Conservation (phyloP, 2,329 filamentous ascomycete species). For the Phyllosticta citrichinensis region DNA sequence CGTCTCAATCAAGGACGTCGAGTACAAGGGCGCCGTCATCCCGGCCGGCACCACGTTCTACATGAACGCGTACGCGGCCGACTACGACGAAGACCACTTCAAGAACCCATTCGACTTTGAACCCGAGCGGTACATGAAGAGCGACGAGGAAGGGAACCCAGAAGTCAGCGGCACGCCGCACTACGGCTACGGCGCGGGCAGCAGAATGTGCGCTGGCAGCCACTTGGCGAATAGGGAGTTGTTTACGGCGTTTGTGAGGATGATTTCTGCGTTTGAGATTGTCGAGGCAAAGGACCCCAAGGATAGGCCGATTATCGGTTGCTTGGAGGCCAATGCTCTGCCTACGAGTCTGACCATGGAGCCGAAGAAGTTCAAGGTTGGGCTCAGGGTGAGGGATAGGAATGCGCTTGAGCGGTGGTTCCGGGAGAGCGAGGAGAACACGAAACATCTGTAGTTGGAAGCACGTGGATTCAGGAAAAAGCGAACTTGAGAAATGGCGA, state of each 20-base stretch:
- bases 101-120: conserved; percentile 51
- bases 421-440: conserved; percentile 36
- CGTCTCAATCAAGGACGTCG: conserved; percentile 61
- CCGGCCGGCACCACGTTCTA: conserved; percentile 72
- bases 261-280: conserved; percentile 39
- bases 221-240: conserved; percentile 34
- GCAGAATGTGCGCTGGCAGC: conserved; percentile 37
- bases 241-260: conserved; percentile 37
- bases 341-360: conserved; percentile 41
- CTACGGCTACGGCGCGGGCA: conserved; percentile 39
- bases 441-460: conserved; percentile 24
- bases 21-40: conserved; percentile 56
- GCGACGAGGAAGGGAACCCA: conserved; percentile 13
- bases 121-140: conserved; percentile 59
- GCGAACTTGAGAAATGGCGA: too few relatives aligned
- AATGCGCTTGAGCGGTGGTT: conserved; percentile 37
- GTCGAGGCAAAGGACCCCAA: conserved; percentile 28
- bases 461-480: too few relatives aligned
- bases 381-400: conserved; percentile 35
- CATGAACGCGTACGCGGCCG: conserved; percentile 66
- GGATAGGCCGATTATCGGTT: conserved; percentile 36
- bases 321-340: conserved; percentile 35
- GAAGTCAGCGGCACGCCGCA: conserved; percentile 39
- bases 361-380: conserved; percentile 41
- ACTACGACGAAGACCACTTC: conserved; percentile 63